Conservation (phyloP, 495 filamentous ascomycete species). For the Aspergillus carlsbadensis region DNA sequence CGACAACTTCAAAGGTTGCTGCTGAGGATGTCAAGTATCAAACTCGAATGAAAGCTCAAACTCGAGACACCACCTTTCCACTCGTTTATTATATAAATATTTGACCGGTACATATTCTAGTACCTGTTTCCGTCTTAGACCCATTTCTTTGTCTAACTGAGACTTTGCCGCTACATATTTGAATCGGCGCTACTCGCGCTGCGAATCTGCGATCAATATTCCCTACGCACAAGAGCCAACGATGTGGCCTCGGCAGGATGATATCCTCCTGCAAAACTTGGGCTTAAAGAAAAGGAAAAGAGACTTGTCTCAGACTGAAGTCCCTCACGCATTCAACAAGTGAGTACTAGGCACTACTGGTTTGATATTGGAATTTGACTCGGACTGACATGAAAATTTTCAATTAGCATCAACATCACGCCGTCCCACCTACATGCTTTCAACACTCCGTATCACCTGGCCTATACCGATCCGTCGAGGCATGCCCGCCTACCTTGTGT, state of each 20-base stretch:
- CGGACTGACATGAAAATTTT: background rate
- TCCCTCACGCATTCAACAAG: conserved; percentile 23
- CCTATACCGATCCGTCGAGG: conserved; percentile 19
- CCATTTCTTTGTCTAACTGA: no score
- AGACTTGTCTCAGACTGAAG: conserved; percentile 26
- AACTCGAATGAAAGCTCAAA: no score
- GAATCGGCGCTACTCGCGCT: background rate
- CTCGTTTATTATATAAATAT: no score
- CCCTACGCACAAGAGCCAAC: conserved; percentile 25
- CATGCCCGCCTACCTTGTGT: conserved; percentile 30
- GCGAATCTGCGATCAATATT: background rate
- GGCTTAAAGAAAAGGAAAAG: conserved; percentile 38
- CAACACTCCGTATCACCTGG: conserved; percentile 21
- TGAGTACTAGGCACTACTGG: conserved; percentile 20
- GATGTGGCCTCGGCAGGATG: conserved; percentile 22
- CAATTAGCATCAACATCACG: conserved; percentile 14
- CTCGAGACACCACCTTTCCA: no score
- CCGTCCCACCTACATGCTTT: conserved; percentile 7
- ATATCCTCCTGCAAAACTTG: conserved; percentile 15
- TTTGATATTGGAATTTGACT: background rate
- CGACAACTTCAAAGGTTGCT: no score
- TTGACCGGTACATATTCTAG: no score
- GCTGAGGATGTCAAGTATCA: no score
- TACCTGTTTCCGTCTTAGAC: no score
- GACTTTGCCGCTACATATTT: no score